Base-by-base conservation (phyloP, 352 stramenopile species). In the Phytophthora pluvialis region DNA sequence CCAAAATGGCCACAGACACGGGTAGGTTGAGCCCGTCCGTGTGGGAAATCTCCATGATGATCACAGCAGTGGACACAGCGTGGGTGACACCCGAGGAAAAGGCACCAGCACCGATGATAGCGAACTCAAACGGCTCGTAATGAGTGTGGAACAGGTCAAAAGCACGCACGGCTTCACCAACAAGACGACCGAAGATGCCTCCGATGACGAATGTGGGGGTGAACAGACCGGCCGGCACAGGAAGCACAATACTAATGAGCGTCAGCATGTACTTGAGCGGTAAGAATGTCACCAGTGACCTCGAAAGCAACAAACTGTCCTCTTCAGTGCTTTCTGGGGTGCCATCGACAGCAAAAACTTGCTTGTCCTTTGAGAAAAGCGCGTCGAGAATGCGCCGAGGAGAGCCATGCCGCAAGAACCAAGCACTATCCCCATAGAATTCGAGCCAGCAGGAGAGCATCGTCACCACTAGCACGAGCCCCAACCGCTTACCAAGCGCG, bases 21-120 rank as follows among this genome's bases (percentile, higher is more conserved):
- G 90, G 90, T n/a, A 97, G 63, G 25, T 93, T 91, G 15, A 97
- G 72, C 11, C 82, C 77, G 52, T 96, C 82, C 6, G 92, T 88
- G 59, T 95, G 89, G 10, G 86, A 96, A 51, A 98, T 83, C 69
- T 98, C 94, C 83, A 98, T 98, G 49, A 95, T 94, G 59, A 98
- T 98, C 21, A 97, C 91, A 21, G 94, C 94, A 0, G 90, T 98
- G 10, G 87, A 97, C 40, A 98, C 89, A 8, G 93, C 90, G 48
- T 96, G 80, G 16, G 94, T 98, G n/a, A 97, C 93, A 43, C 91
- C 92, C 1, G 90, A 94, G 0, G 89, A 93, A 50, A 98, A 97
- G 9, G 91, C 90, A 3, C 89, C 92, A 35, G 94, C 94, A 18
- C 93, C 94, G 33, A 98, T 93, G 55, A 98, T 89, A 15, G 93